Evolutionary conservation across 2,329 filamentous ascomycete genomes (phyloP).

Genomic region (Spiromastix sp.): DNA sequence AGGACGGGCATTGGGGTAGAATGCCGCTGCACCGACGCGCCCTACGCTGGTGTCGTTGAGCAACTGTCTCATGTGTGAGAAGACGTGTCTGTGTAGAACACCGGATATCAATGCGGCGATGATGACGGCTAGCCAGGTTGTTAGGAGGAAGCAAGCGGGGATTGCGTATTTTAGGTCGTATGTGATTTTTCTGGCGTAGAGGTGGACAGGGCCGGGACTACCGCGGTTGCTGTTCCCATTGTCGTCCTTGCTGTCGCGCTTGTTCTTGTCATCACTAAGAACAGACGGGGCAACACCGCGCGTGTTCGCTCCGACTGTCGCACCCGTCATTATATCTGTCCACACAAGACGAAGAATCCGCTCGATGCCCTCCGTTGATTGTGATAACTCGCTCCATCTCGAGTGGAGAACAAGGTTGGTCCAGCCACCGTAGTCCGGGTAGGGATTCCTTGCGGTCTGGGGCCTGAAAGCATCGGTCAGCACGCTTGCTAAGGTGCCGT

Average conservation of each 20-base stretch:
- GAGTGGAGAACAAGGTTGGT: constrained; percentile 1
- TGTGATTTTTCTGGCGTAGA: constrained; percentile 12
- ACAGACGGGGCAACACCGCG: neutral
- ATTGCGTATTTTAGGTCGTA: constrained; percentile 21
- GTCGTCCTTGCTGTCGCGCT: neutral
- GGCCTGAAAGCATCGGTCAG: neutral
- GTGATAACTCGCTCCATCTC: constrained; percentile 2
- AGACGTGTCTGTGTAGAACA: neutral
- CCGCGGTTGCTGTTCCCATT: neutral
- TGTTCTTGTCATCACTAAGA: neutral
- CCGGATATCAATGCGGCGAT: neutral
- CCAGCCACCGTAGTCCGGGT: neutral
- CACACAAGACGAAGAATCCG: constrained; percentile 31
- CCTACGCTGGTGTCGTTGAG: neutral
- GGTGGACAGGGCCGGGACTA: constrained; percentile 11
- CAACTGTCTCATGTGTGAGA: neutral
- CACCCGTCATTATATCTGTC: constrained; percentile 28
- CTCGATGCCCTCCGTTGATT: constrained; percentile 11
- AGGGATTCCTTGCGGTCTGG: neutral
- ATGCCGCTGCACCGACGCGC: neutral
- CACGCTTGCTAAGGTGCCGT: neutral
- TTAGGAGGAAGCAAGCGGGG: constrained; percentile 15
- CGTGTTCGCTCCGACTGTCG: constrained; percentile 25
- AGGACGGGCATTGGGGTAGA: neutral
- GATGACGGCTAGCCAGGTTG: neutral